A percentile compares a stretch with the other conserved stretches of the same genome.
Conservation (phyloP, 208 protist species). For the Trypanosoma boissoni region DNA sequence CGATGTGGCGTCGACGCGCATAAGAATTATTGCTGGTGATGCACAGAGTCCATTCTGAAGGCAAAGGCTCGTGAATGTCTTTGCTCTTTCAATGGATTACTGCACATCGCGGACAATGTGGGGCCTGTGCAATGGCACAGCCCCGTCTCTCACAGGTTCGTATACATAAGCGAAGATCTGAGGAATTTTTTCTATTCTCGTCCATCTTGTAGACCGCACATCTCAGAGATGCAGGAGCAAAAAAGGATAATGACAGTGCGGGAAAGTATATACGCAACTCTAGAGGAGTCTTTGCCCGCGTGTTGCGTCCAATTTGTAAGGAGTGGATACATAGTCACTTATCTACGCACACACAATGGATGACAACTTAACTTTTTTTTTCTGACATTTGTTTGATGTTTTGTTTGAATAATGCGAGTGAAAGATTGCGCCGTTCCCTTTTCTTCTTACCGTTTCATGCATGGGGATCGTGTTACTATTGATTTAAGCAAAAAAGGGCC, state of each 20-base stretch:
- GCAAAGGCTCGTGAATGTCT: slow-evolving; percentile 75
- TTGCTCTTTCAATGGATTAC: slow-evolving; percentile 54
- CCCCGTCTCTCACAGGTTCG: slow-evolving; percentile 70
- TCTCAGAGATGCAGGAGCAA: slow-evolving; percentile 51
- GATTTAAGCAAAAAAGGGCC: too few species aligned
- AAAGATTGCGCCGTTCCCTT: too few species aligned
- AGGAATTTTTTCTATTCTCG: slow-evolving; percentile 46
- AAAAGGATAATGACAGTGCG: slow-evolving; percentile 45
- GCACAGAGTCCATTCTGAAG: slow-evolving; percentile 67
- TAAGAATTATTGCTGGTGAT: slow-evolving; percentile 68
- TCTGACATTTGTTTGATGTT: too few species aligned
- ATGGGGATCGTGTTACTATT: too few species aligned
- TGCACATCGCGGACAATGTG: slow-evolving; percentile 65
- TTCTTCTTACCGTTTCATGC: too few species aligned
- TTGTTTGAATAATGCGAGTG: too few species aligned
- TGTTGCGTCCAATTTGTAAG: slow-evolving; percentile 57
- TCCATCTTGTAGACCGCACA: slow-evolving; percentile 59
- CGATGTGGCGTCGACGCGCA: slow-evolving; percentile 48
- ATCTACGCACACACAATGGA: too few species aligned
- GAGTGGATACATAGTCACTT: too few species aligned
- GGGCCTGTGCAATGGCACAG: slow-evolving; percentile 59
- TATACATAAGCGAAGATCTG: slow-evolving; percentile 47
- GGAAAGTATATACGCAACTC: slow-evolving; percentile 46
- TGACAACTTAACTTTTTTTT: too few species aligned
- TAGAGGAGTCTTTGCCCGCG: slow-evolving; percentile 62